Percentiles rank a stretch among this genome's conserved stretches.
Evolutionary conservation across 2,329 filamentous ascomycete species (phyloP).

Genomic region (Cytospora chrysosperma): DNA sequence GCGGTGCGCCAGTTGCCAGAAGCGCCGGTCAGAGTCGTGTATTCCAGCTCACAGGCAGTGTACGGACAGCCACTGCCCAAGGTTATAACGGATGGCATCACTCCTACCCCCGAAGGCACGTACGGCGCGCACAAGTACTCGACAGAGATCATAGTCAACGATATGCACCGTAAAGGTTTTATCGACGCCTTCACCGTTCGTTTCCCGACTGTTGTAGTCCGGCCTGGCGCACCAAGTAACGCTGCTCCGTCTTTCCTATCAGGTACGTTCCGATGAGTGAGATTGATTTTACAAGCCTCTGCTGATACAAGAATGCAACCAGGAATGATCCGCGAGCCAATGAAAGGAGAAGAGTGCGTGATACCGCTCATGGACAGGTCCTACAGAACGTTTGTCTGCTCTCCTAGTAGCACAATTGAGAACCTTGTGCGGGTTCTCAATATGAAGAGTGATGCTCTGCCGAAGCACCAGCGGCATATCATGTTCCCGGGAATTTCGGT

Average conservation of each 20-base stretch:
- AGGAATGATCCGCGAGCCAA: conserved; percentile 63
- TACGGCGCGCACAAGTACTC: conserved; percentile 65
- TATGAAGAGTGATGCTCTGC: conserved; percentile 42
- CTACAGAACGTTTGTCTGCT: conserved; percentile 55
- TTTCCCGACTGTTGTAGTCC: conserved; percentile 61
- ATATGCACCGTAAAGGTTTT: conserved; percentile 58
- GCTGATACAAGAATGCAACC: not conserved
- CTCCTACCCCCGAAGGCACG: conserved; percentile 59
- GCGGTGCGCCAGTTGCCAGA: conserved; percentile 48
- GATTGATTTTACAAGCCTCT: not conserved
- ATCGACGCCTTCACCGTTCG: conserved; percentile 58
- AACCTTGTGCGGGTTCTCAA: conserved; percentile 50
- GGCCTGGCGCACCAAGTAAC: conserved; percentile 58
- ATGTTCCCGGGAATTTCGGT: conserved; percentile 59
- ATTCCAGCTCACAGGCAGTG: conserved; percentile 62
- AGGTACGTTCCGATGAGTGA: not conserved
- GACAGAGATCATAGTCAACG: conserved; percentile 61
- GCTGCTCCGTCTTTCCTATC: conserved; percentile 64
- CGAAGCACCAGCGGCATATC: conserved; percentile 48
- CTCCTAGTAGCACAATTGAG: conserved; percentile 50
- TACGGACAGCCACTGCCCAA: conserved; percentile 58
- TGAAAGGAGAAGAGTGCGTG: conserved; percentile 52
- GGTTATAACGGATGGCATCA: conserved; percentile 49
- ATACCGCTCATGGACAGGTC: conserved; percentile 50
- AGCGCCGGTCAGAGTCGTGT: conserved; percentile 55